These are phyloP conservation scores for Nepenthes gracilis DNA, from an alignment of 148 eudicot species.

Conservation along the genomic window DNA sequence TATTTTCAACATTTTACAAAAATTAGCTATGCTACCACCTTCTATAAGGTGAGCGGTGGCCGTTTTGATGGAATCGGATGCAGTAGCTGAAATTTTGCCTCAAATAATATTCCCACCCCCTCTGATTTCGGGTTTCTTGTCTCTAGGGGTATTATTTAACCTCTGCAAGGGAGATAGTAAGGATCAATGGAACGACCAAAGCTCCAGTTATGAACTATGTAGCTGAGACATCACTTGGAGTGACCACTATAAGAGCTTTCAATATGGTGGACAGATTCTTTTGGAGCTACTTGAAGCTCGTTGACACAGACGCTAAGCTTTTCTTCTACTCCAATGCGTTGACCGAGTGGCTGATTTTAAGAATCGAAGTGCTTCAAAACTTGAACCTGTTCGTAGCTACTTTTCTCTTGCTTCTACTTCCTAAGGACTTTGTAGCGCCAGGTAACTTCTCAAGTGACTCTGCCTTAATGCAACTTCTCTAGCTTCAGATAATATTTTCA, in stretches of 20 bases:
- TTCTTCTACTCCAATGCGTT: constrained; percentile 46
- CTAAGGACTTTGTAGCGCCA: constrained; percentile 42
- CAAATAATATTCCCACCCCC: too few relatives aligned
- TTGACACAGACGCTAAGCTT: constrained; percentile 61
- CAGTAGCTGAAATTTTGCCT: too few relatives aligned
- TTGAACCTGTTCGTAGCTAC: constrained; percentile 47
- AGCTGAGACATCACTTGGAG: constrained; percentile 57
- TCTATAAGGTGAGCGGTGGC: too few relatives aligned
- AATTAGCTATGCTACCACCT: too few relatives aligned
- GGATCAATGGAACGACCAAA: constrained; percentile 69
- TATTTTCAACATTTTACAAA: too few relatives aligned
- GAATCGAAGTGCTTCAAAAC: constrained; percentile 64
- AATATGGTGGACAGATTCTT: constrained; percentile 37
- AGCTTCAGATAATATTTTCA: too few relatives aligned
- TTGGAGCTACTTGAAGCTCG: constrained; percentile 34
- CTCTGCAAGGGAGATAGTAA: constrained; percentile 57
- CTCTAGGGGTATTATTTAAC: constrained; percentile 44
- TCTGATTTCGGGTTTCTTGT: neutral
- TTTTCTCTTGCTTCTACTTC: constrained; percentile 37
- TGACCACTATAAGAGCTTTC: constrained; percentile 57
- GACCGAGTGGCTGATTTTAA: constrained; percentile 49
- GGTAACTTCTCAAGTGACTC: constrained; percentile 14
- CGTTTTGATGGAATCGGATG: too few relatives aligned
- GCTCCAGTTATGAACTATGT: constrained; percentile 58
- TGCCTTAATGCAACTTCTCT: too few relatives aligned